Percentiles rank a stretch among this genome's conserved stretches.
Evolutionary conservation across 2,329 filamentous ascomycete species (phyloP).

Genomic region (Trichoderma arundinaceum): DNA sequence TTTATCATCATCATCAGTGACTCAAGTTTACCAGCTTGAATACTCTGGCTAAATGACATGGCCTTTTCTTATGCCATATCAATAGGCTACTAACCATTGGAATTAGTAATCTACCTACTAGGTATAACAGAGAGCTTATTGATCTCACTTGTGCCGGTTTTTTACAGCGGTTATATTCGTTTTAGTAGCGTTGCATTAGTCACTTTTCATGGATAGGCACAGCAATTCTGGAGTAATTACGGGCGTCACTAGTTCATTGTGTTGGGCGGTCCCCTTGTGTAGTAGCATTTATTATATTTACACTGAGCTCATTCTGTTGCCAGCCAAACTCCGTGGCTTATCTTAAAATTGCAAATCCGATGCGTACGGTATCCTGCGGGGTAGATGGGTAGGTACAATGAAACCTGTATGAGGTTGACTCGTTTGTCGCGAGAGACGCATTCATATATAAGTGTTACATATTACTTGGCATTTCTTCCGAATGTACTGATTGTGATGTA

Average conservation of each 20-base stretch:
- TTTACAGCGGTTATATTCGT: background rate
- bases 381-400: background rate
- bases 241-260: background rate
- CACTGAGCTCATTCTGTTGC: constrained; percentile 25
- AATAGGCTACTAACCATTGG: background rate
- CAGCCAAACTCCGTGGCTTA: constrained; percentile 10
- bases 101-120: background rate
- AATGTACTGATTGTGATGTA: constrained; percentile 20
- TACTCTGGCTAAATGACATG: no score
- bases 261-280: background rate
- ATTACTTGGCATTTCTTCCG: constrained; percentile 32
- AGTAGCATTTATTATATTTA: background rate
- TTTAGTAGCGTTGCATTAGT: background rate
- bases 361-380: background rate
- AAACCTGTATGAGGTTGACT: background rate
- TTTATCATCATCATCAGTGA: no score
- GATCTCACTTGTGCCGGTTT: background rate
- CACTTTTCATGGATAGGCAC: no score
- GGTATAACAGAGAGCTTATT: background rate
- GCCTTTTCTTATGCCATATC: no score
- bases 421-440: background rate
- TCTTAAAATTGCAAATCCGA: background rate
- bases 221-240: background rate
- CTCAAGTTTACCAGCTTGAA: no score
- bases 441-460: background rate